Base-by-base conservation (phyloP, 202 grass and related monocot genomes). In the Zizania palustris region DNA sequence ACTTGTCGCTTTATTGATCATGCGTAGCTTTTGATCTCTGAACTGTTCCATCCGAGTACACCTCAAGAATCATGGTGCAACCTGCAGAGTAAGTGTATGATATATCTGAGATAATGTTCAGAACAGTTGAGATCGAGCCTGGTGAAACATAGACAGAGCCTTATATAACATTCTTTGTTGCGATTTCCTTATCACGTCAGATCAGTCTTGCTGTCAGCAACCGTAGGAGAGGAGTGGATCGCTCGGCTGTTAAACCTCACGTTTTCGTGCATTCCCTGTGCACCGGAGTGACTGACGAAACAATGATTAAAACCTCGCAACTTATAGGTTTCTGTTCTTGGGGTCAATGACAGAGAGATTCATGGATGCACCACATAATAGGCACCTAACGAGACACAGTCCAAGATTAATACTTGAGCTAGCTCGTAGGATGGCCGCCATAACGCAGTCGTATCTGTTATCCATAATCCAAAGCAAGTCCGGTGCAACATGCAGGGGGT, bases 241-340 rank as follows among this genome's bases (percentile, higher is more conserved):
- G 28, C 68, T 28, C 28, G 28, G 28, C 28, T 28, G 28, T 28
- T 28, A 28, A 28, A 28, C 28, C 28, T 28, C 28, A 28, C 28
- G 2, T 34, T 40, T 55, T 60, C 49, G 14, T 59, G 28, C 28
- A 28, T 28, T 2, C 55, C 40, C 34, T 65, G 59, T 71, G 34
- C 22, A 72, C 54, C 44, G 56, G 64, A 28, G 10, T 16, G 75
- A 75, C 45, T 46, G 74, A 74, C 45, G 13, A 16, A 45, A 60
- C 56, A 21, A 44, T 35, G 75, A 70, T 65, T 74, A 75, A 5
- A 84, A 88, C 80, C 20, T 58, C 59, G 67, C 55, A 84, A 6
- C 68, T 42, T 28, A 28, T 28, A 28, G 28, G 28, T 28, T 28
- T 44, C 38, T 75, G 37, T 45, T 18, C 54, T 13, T 74, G 41